Conservation (phyloP, 108 stramenopile genomes). For the Cylindrotheca fusiformis region DNA sequence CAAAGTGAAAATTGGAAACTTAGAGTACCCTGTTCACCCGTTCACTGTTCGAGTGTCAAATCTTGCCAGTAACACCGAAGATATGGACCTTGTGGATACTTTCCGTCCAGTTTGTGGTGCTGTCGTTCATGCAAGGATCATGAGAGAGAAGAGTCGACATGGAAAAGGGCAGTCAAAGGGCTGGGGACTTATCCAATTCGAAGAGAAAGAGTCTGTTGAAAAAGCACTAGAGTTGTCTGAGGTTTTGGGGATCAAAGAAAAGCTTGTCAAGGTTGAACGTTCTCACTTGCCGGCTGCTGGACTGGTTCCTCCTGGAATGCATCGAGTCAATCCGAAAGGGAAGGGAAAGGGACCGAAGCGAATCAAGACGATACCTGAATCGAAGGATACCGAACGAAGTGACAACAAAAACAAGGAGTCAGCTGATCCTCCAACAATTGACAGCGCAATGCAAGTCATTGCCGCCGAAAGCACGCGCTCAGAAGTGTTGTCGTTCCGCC, state of each 20-base stretch:
- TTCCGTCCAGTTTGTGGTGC: conserved; percentile 65
- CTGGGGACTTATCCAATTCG: conserved; percentile 83
- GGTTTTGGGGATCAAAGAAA: conserved; percentile 62
- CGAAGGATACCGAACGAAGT: conserved; percentile 6
- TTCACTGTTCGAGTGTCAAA: conserved; percentile 83
- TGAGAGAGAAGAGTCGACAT: conserved; percentile 75
- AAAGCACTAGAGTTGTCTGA: conserved; percentile 67
- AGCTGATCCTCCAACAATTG: conserved; percentile 3
- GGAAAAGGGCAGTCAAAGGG: conserved; percentile 72
- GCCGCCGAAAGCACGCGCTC: not conserved
- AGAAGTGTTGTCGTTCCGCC: conserved; percentile 16
- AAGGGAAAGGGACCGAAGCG: conserved; percentile 67
- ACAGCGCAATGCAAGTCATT: not conserved
- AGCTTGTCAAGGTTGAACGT: conserved; percentile 59
- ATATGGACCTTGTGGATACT: conserved; percentile 84
- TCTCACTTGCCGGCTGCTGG: conserved; percentile 78
- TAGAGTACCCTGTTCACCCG: conserved; percentile 88
- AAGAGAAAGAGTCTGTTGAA: conserved; percentile 76
- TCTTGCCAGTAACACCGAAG: conserved; percentile 59
- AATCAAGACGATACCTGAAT: conserved; percentile 43
- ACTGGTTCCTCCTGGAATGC: conserved; percentile 77
- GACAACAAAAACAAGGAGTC: not conserved
- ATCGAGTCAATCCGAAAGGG: conserved; percentile 77
- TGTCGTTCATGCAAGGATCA: conserved; percentile 79
- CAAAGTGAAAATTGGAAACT: conserved; percentile 71